Evolutionary conservation across 345 rosid species (phyloP).

Genomic region (Syzygium grande): DNA sequence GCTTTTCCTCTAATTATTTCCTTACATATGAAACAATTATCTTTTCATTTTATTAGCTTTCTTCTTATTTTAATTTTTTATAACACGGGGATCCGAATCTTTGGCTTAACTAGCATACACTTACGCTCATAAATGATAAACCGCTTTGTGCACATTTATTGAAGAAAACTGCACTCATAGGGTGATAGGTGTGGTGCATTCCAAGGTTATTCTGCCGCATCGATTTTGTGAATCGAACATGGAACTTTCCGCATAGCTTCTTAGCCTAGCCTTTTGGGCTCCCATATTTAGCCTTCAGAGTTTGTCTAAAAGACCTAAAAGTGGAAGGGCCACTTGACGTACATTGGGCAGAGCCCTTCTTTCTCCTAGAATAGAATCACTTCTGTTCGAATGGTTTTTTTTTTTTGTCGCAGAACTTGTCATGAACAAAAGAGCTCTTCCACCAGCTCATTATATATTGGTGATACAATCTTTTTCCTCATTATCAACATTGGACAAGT

Average conservation of each 20-base stretch:
- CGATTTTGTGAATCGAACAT: too few relatives aligned
- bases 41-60: too few relatives aligned
- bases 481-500: neutral
- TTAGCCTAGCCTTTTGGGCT: neutral
- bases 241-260: neutral
- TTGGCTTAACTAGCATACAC: too few relatives aligned
- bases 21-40: too few relatives aligned
- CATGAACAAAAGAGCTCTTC: neutral
- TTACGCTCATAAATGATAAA: too few relatives aligned
- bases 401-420: neutral
- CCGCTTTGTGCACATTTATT: neutral
- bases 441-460: neutral
- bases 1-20: too few relatives aligned
- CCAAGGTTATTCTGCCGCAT: too few relatives aligned
- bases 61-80: too few relatives aligned
- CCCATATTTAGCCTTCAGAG: neutral
- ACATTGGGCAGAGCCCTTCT: neutral
- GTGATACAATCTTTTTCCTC: neutral
- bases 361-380: neutral
- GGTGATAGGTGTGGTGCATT: rapidly evolving
- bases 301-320: neutral
- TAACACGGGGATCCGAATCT: rapidly evolving
- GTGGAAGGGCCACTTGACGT: neutral
- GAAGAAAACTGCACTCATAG: too few relatives aligned
- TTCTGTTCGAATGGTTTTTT: neutral